These are phyloP conservation scores for Lentithecium fluviatile DNA, from an alignment of 495 filamentous ascomycete species.

Conservation along the genomic window DNA sequence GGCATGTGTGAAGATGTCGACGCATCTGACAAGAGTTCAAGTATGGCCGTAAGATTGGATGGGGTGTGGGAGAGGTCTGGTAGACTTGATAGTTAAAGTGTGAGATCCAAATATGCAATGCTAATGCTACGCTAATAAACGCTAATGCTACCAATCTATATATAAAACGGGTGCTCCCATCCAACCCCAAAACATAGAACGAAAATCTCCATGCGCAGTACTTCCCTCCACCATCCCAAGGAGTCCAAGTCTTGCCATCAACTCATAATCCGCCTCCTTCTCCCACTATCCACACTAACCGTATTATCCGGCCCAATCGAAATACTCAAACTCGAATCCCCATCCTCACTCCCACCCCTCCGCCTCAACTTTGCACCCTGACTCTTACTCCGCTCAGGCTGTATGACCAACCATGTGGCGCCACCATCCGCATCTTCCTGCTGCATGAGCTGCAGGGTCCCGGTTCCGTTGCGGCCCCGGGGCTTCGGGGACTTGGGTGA, in stretches of 20 bases:
- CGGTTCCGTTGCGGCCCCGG: conserved; percentile 17
- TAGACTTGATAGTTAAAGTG: too few species aligned
- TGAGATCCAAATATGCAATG: neutral
- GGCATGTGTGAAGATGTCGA: too few species aligned
- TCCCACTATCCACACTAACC: conserved; percentile 33
- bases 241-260: too few species aligned
- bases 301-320: conserved; percentile 35
- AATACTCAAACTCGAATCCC: conserved; percentile 28
- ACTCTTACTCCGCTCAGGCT: conserved; percentile 32
- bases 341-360: conserved; percentile 11
- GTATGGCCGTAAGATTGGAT: too few species aligned
- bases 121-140: conserved; percentile 1
- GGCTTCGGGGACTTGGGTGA: conserved; percentile 14
- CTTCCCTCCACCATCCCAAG: too few species aligned
- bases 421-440: conserved; percentile 28
- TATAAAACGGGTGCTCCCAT: neutral
- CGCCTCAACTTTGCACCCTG: conserved; percentile 20
- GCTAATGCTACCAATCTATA: neutral
- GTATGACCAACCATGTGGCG: conserved; percentile 32
- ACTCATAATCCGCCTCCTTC: conserved; percentile 22
- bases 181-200: neutral
- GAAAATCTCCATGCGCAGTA: too few species aligned
- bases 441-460: conserved; percentile 22
- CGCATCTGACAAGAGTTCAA: too few species aligned
- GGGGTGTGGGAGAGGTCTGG: too few species aligned